Percentiles rank a stretch among this genome's conserved stretches.
Conservation (phyloP, 2,329 filamentous ascomycete genomes). For the Cryphonectria naterciae region DNA sequence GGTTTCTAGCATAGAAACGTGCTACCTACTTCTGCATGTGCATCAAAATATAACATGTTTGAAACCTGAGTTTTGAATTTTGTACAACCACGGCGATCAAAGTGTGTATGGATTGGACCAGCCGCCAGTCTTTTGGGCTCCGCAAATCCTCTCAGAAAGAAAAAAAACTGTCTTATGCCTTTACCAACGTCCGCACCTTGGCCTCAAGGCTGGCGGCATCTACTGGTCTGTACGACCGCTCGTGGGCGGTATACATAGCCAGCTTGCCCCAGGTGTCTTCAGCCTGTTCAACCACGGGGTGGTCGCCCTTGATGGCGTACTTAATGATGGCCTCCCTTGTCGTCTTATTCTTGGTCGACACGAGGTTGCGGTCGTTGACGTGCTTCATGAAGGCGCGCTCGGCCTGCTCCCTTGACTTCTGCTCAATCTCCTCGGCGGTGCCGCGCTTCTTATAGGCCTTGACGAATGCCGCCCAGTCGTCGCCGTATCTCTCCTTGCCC, state of each 20-base stretch:
- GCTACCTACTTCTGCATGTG: neutral
- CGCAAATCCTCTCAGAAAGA: neutral
- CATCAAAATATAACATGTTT: conserved; percentile 1
- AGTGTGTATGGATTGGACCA: no score
- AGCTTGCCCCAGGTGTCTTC: conserved; percentile 38
- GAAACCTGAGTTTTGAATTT: conserved; percentile 10
- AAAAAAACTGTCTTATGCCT: conserved; percentile 1
- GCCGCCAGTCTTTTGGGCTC: neutral
- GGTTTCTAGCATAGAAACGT: neutral
- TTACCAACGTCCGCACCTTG: conserved; percentile 35
- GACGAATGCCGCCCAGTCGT: conserved; percentile 24
- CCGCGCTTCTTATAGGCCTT: conserved; percentile 8
- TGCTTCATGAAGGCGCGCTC: neutral
- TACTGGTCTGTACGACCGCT: conserved; percentile 38
- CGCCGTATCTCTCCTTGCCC: conserved; percentile 8
- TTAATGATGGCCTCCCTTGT: conserved; percentile 43
- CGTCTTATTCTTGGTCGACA: conserved; percentile 29
- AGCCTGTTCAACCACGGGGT: conserved; percentile 39
- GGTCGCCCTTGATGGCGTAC: conserved; percentile 43
- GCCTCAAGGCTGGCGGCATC: conserved; percentile 36
- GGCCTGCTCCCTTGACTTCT: neutral
- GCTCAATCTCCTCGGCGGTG: neutral
- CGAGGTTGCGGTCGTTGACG: conserved; percentile 6
- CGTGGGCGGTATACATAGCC: conserved; percentile 42
- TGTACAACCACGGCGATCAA: conserved; percentile 17